phyloP scores from a whole-genome alignment of 306 rosid genomes.

The Vigna hirtella region DNA sequence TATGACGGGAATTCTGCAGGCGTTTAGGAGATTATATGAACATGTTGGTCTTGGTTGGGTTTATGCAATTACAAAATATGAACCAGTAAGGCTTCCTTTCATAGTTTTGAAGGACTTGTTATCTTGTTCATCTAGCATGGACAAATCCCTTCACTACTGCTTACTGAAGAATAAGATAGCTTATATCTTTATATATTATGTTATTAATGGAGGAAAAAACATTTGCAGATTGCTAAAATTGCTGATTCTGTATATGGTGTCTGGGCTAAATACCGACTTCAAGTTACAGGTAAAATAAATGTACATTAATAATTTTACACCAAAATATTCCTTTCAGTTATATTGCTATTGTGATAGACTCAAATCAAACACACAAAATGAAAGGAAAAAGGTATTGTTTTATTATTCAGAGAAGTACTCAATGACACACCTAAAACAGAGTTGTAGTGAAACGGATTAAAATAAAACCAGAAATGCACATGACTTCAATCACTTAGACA shows the following conservation, averaged over 20 bases:
- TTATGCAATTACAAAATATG: conserved; percentile 83
- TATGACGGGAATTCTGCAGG: conserved; percentile 56
- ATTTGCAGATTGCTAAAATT: conserved; percentile 65
- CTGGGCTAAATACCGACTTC: conserved; percentile 96
- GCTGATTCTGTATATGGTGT: conserved; percentile 75
- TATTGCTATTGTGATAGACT: neutral
- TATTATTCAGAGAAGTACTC: neutral
- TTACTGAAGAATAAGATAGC: neutral
- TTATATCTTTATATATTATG: conserved; percentile 38
- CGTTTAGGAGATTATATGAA: conserved; percentile 86
- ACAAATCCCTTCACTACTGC: conserved; percentile 12
- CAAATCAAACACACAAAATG: neutral
- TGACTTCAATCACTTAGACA: neutral
- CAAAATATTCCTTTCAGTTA: conserved; percentile 13
- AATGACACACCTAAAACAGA: neutral
- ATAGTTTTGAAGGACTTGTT: conserved; percentile 25
- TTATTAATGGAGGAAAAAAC: conserved; percentile 28
- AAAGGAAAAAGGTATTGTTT: neutral
- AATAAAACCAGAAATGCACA: neutral
- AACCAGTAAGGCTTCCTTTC: conserved; percentile 67
- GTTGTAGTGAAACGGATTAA: neutral
- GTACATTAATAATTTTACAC: conserved; percentile 8
- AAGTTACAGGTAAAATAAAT: conserved; percentile 65
- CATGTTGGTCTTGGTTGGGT: conserved; percentile 94
- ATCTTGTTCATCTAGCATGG: conserved; percentile 8